These are phyloP conservation scores for Microbotryum scabiosae DNA, from an alignment of 1,284 basidiomycete species.

Conservation along the genomic window DNA sequence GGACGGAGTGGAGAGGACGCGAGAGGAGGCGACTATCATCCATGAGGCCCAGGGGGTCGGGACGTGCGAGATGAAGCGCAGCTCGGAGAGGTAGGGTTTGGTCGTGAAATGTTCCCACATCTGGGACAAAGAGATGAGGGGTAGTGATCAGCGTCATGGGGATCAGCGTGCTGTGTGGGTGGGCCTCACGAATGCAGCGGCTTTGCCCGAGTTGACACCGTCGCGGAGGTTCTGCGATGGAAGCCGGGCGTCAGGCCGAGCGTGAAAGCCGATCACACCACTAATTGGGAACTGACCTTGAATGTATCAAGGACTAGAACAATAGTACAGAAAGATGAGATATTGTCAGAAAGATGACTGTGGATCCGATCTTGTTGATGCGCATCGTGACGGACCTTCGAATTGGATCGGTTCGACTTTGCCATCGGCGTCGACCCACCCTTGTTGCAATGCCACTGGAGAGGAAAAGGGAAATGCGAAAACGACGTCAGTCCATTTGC, in stretches of 20 bases:
- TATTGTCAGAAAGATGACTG: neutral
- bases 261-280: too few relatives aligned
- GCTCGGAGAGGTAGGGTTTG: conserved; percentile 58
- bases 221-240: conserved; percentile 57
- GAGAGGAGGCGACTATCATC: conserved; percentile 75
- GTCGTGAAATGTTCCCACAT: conserved; percentile 62
- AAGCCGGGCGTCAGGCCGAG: neutral
- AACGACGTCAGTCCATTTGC: too few relatives aligned
- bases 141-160: neutral
- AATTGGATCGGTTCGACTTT: conserved; percentile 55
- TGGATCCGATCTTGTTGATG: neutral
- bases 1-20: conserved; percentile 45
- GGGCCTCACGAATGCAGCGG: conserved; percentile 31
- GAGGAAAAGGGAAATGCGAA: too few relatives aligned
- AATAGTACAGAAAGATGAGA: neutral
- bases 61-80: conserved; percentile 65
- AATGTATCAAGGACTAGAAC: conserved; percentile 76
- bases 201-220: conserved; percentile 71
- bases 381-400: conserved; percentile 49
- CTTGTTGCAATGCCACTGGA: conserved; percentile 73
- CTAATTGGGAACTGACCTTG: conserved; percentile 37
- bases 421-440: conserved; percentile 51
- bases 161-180: neutral
- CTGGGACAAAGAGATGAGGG: neutral
- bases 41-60: conserved; percentile 96